Conservation (phyloP, 768 basidiomycete genomes). For the Terana coerulea region DNA sequence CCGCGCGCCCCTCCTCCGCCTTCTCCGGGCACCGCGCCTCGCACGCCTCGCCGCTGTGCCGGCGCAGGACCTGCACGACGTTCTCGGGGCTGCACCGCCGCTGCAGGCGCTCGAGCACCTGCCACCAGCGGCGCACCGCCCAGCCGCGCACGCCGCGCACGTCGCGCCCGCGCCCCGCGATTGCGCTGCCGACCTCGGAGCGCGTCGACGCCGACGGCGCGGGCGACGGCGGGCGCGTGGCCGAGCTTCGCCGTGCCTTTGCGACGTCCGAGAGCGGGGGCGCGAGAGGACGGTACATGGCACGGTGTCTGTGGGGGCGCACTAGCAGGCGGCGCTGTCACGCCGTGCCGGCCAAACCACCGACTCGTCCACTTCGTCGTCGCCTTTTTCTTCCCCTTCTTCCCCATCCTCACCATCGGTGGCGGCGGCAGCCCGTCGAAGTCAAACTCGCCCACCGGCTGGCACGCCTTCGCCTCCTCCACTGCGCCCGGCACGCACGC, state of each 20-base stretch:
- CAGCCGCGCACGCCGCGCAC: neutral
- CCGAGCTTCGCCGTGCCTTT: too few species aligned
- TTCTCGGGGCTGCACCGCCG: conserved; percentile 24
- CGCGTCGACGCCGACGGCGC: neutral
- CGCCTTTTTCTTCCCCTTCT: too few species aligned
- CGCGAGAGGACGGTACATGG: too few species aligned
- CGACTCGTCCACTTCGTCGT: too few species aligned
- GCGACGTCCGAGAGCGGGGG: too few species aligned
- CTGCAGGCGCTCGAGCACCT: conserved; percentile 17
- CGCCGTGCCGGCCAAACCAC: too few species aligned
- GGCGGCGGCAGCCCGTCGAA: conserved; percentile 33
- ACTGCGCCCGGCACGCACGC: neutral
- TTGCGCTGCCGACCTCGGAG: conserved; percentile 4
- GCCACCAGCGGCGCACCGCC: conserved; percentile 4
- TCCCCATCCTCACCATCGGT: too few species aligned
- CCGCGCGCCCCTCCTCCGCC: neutral
- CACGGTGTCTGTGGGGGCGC: too few species aligned
- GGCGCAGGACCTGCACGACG: conserved; percentile 15
- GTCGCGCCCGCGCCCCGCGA: too few species aligned
- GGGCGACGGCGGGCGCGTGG: neutral
- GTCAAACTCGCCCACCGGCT: conserved; percentile 32
- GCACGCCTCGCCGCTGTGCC: neutral
- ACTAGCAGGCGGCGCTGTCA: too few species aligned
- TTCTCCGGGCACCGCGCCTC: neutral
- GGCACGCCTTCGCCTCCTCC: conserved; percentile 8